These are phyloP conservation scores for Rhexocercosporidium sp. DNA, from an alignment of 2,329 filamentous ascomycete genomes.

Conservation along the genomic window DNA sequence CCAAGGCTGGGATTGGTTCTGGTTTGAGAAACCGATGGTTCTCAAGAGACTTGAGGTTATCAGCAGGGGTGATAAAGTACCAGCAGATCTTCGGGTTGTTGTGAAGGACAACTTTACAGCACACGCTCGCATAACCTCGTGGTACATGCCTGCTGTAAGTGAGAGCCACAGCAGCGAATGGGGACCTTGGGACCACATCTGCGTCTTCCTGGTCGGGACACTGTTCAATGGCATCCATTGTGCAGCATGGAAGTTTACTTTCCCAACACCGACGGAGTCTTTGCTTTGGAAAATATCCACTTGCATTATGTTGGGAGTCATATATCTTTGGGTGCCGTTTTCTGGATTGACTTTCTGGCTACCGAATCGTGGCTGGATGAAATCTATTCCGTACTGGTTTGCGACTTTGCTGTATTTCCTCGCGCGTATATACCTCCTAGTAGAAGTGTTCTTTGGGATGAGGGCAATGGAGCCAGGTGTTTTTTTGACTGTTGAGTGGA, in stretches of 20 bases:
- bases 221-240: not conserved
- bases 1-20: constrained; percentile 1
- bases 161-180: constrained; percentile 3
- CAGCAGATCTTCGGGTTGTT: not conserved
- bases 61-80: not conserved
- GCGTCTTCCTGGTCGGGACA: not conserved
- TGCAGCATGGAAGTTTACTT: not conserved
- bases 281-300: constrained; percentile 2
- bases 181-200: not conserved
- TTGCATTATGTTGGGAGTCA: constrained; percentile 4
- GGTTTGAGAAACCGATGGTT: constrained; percentile 3
- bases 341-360: no score
- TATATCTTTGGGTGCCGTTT: not conserved
- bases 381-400: not conserved
- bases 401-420: constrained; percentile 1
- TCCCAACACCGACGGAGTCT: not conserved
- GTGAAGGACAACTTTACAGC: not conserved
- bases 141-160: not conserved
- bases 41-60: not conserved
- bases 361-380: not conserved
- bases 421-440: not conserved
- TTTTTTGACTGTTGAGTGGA: not conserved
- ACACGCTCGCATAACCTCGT: not conserved
- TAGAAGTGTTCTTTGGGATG: not conserved
- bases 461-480: not conserved